These are phyloP conservation scores for Globisporangium orthogonon DNA, from an alignment of 352 stramenopile species.

Conservation along the genomic window DNA sequence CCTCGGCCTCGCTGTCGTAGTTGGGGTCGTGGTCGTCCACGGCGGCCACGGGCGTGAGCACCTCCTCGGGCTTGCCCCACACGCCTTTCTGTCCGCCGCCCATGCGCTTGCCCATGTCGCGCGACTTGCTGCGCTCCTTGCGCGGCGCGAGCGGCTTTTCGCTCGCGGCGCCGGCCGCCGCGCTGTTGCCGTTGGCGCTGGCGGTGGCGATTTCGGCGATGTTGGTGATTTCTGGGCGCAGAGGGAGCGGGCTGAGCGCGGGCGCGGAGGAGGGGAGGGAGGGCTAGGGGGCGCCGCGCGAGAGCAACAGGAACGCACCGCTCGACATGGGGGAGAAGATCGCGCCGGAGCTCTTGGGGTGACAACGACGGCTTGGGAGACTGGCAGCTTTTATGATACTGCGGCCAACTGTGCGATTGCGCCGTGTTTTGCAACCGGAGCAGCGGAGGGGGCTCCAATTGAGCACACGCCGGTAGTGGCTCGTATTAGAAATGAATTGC, in stretches of 20 bases:
- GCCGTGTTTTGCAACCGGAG: no score
- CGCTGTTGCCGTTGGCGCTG: constrained; percentile 3
- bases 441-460: no score
- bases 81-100: constrained; percentile 81
- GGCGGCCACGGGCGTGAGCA: constrained; percentile 48
- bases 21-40: constrained; percentile 91
- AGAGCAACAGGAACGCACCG: not conserved
- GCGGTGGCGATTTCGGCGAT: constrained; percentile 1
- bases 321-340: constrained; percentile 1
- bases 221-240: constrained; percentile 9
- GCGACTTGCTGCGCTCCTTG: constrained; percentile 83
- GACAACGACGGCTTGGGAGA: not conserved
- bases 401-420: no score
- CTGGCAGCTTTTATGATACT: not conserved
- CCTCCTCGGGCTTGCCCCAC: constrained; percentile 72
- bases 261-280: no score
- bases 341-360: not conserved
- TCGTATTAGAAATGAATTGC: no score
- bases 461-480: no score
- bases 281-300: not conserved
- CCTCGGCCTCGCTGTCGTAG: constrained; percentile 90
- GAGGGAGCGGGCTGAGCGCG: no score
- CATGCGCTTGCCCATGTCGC: constrained; percentile 83
- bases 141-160: constrained; percentile 53
- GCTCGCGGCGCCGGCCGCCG: constrained; percentile 11